These are phyloP conservation scores for Marchantia paleacea DNA, from an alignment of 225 moss, liverwort and hornwort genomes.

Conservation along the genomic window DNA sequence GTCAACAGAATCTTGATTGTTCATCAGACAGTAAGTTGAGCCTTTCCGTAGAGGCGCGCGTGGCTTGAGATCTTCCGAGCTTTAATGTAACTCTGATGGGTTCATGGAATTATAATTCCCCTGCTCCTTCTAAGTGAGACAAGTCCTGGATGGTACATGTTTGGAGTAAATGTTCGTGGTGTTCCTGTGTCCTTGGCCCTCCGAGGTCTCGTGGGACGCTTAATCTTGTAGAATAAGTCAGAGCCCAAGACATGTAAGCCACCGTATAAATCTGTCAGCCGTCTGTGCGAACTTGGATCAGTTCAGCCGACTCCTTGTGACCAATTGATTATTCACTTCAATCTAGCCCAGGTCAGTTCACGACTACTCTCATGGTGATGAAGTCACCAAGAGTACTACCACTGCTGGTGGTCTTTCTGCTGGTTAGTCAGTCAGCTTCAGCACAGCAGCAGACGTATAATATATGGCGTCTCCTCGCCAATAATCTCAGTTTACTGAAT, in stretches of 20 bases:
- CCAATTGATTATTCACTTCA: background rate
- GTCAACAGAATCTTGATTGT: no score
- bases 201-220: background rate
- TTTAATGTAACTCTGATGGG: no score
- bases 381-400: background rate
- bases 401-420: conserved; percentile 2
- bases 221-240: background rate
- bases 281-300: no score
- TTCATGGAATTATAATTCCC: no score
- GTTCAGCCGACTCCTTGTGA: no score
- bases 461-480: conserved; percentile 13
- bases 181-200: background rate
- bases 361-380: background rate
- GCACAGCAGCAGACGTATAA: conserved; percentile 4
- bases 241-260: background rate
- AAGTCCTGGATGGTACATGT: no score
- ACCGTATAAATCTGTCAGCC: background rate
- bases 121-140: no score
- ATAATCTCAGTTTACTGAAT: conserved; percentile 17
- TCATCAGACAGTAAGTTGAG: no score
- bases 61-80: no score
- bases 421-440: conserved; percentile 9
- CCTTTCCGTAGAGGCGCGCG: no score
- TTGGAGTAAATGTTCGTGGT: no score
- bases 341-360: background rate